These are phyloP conservation scores for Sporothrix humicola DNA, from an alignment of 2,329 filamentous ascomycete species.

Conservation along the genomic window DNA sequence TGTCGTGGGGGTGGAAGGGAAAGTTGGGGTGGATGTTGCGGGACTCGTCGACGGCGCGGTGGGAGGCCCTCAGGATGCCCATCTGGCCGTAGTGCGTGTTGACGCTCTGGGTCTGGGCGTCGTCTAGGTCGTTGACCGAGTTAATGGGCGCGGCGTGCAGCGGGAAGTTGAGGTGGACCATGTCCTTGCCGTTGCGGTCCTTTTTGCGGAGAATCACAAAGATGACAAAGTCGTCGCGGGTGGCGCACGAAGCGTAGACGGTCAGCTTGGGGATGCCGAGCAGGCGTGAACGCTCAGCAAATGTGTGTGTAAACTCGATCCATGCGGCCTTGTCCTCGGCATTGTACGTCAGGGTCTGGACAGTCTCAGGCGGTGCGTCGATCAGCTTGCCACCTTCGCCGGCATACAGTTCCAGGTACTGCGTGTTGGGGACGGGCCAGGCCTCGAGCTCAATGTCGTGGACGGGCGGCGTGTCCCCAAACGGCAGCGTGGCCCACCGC, in stretches of 20 bases:
- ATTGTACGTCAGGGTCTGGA: not conserved
- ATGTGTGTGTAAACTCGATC: conserved; percentile 8
- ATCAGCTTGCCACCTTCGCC: not conserved
- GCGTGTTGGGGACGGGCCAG: conserved; percentile 2
- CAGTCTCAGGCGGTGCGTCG: not conserved
- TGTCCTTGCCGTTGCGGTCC: conserved; percentile 13
- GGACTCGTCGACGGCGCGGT: not conserved
- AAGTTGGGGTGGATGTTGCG: conserved; percentile 10
- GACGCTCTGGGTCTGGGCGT: conserved; percentile 12
- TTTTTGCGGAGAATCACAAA: conserved; percentile 3
- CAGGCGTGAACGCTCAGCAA: not conserved
- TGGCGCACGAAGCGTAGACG: not conserved
- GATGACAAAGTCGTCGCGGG: conserved; percentile 12
- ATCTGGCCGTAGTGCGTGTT: conserved; percentile 20
- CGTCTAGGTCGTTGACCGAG: not conserved
- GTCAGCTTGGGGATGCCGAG: conserved; percentile 4
- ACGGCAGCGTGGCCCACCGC: not conserved
- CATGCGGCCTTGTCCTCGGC: not conserved
- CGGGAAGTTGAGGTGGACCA: conserved; percentile 14
- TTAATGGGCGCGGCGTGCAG: not conserved
- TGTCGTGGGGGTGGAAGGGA: conserved; percentile 7
- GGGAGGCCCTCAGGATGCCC: not conserved
- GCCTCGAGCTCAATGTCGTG: conserved; percentile 7
- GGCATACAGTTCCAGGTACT: conserved; percentile 3
- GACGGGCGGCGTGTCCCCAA: not conserved